Base-by-base conservation (phyloP, 2,329 filamentous ascomycete species). In the Hortaea sp. region DNA sequence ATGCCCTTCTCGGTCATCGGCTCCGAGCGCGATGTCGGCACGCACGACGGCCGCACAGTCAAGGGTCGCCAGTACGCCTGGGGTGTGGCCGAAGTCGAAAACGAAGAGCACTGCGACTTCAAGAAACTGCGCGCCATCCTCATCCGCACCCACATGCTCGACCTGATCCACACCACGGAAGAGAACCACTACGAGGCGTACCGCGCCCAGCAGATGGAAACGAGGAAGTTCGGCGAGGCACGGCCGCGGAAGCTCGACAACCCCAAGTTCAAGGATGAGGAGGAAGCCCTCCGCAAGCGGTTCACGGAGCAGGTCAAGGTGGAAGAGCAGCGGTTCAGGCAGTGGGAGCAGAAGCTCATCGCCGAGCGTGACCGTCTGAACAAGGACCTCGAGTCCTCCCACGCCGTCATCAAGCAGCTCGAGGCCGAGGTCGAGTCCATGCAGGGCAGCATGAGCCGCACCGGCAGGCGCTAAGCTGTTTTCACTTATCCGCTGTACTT, bases 231-330 rank as follows among this genome's bases (percentile, higher is more conserved):
- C 61, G 92, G 92, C 71, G 94, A 98, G 75, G 90, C 89, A 49
- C 83, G 90, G 57, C 92, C 92, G 59, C 80, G 90, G 71, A 98
- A 98, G 81, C 78, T 98, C 61, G 92, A 98, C 75, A 98, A 98
- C 78, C 92, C 92, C 73, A 98, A 98, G 78, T 98, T 97, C 81
- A 98, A 98, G 81, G 92, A 98, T 70, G 92, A 98, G 72, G 92
- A 98, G 68, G 92, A 98, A 78, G 86, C 87, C 52, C 82, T 98
- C 56, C 84, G 92, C 73, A 98, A 98, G 82, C 82, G 94, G 60
- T 98, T 98, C 74, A 98, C 92, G 59, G 92, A 98, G 76, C 92
- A 98, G 71, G 92, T 98, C 76, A 98, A 98, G 86, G 86, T 98
- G 64, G 94, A 98, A 77, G 92, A 98, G 75, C 88, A 95, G 75